Conservation (phyloP, 768 basidiomycete genomes). For the Suillus hirtellus region DNA sequence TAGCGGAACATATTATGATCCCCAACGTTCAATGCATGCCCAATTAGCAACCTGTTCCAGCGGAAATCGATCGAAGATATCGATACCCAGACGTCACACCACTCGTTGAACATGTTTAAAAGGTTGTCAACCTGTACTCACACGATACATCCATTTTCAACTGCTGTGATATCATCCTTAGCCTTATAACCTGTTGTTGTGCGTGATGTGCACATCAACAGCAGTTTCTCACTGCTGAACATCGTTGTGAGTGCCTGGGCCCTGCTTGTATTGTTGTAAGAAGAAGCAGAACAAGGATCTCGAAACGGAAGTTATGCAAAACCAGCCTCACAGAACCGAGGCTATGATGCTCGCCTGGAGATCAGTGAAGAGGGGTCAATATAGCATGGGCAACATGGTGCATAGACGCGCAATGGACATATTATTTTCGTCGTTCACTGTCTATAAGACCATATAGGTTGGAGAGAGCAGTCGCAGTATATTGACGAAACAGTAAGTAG, state of each 20-base stretch:
- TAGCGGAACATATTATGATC: background rate
- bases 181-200: slow-evolving; percentile 21
- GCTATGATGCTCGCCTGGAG: slow-evolving; percentile 3
- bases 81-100: background rate
- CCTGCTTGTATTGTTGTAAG: slow-evolving; percentile 19
- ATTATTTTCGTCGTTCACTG: background rate
- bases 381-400: background rate
- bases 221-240: slow-evolving; percentile 14
- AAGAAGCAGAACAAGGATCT: slow-evolving; percentile 11
- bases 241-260: slow-evolving; percentile 2
- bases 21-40: background rate
- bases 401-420: background rate
- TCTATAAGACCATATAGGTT: background rate
- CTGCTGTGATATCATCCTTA: slow-evolving; percentile 25
- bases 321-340: slow-evolving; percentile 18
- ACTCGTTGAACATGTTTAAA: background rate
- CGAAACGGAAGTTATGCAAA: slow-evolving; percentile 14
- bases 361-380: background rate
- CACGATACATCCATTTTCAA: slow-evolving; percentile 12
- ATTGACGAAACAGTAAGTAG: background rate
- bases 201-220: slow-evolving; percentile 6
- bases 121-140: background rate
- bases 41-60: background rate
- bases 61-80: background rate
- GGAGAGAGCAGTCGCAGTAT: background rate